Percentiles rank a stretch among this genome's conserved stretches.
These are phyloP conservation scores for Termitomyces sp. DNA, from an alignment of 768 basidiomycete species.

Conservation along the genomic window DNA sequence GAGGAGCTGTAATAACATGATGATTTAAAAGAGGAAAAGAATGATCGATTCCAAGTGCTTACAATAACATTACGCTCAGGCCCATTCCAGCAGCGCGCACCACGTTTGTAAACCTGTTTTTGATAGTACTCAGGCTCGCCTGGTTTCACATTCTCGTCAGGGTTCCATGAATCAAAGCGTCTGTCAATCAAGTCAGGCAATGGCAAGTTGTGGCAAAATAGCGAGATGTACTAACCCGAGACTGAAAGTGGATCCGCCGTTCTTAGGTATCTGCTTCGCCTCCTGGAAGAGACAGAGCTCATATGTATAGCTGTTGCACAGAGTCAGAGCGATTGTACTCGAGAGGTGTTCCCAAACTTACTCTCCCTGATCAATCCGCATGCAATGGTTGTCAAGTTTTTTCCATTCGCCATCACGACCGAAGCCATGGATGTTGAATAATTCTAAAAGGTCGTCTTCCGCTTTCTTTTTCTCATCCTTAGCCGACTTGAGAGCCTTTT, in stretches of 20 bases:
- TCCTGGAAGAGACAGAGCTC: slow-evolving; percentile 89
- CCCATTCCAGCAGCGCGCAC: slow-evolving; percentile 95
- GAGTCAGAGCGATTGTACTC: neutral
- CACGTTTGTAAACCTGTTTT: slow-evolving; percentile 77
- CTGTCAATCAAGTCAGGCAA: slow-evolving; percentile 28
- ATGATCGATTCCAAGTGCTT: slow-evolving; percentile 17
- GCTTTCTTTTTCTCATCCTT: slow-evolving; percentile 51
- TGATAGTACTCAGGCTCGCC: slow-evolving; percentile 75
- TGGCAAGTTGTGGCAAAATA: neutral
- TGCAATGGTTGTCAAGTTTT: slow-evolving; percentile 80
- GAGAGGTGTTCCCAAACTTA: slow-evolving; percentile 36
- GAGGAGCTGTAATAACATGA: slow-evolving; percentile 51
- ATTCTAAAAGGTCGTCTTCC: slow-evolving; percentile 52
- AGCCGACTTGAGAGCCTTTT: slow-evolving; percentile 49
- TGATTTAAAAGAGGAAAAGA: slow-evolving; percentile 5
- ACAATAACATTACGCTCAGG: slow-evolving; percentile 84
- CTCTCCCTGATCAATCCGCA: slow-evolving; percentile 87
- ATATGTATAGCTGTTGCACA: slow-evolving; percentile 73
- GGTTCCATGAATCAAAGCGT: slow-evolving; percentile 79
- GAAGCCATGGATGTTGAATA: slow-evolving; percentile 63
- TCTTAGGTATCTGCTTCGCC: slow-evolving; percentile 83
- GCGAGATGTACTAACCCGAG: slow-evolving; percentile 64
- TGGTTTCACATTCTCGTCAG: slow-evolving; percentile 43
- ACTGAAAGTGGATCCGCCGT: slow-evolving; percentile 67
- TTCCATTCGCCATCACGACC: slow-evolving; percentile 92